Evolutionary conservation across 371 early-diverging fungal genomes (phyloP).

Genomic region (Gilbertella persicaria): DNA sequence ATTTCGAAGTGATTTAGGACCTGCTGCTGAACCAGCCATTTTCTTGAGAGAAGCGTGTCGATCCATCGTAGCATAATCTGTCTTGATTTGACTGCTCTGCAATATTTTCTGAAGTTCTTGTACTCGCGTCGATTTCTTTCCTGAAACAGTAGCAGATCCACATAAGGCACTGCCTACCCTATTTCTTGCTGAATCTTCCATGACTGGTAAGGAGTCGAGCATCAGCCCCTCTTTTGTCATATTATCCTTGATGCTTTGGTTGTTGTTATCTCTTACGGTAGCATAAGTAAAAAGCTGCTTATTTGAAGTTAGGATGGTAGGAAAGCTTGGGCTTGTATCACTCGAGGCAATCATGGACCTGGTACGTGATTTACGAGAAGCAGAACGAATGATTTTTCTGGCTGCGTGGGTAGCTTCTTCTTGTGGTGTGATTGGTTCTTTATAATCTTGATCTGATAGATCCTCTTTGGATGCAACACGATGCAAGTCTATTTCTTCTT

Average conservation of each 20-base stretch:
- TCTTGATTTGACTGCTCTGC: not conserved
- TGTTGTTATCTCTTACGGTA: slow-evolving; percentile 7
- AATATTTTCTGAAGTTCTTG: slow-evolving; percentile 3
- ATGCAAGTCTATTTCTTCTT: not conserved
- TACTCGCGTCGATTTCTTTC: slow-evolving; percentile 4
- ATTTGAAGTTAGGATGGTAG: slow-evolving; percentile 13
- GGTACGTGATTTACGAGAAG: slow-evolving; percentile 29
- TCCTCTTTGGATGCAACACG: not conserved
- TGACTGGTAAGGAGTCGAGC: not conserved
- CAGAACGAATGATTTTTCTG: slow-evolving; percentile 23
- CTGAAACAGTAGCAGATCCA: slow-evolving; percentile 22
- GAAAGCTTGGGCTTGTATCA: too few species aligned
- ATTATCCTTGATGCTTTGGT: slow-evolving; percentile 5
- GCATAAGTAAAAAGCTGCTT: slow-evolving; percentile 12
- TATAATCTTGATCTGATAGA: not conserved
- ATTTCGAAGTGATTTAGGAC: slow-evolving; percentile 8
- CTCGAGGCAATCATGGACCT: slow-evolving; percentile 24
- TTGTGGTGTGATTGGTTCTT: not conserved
- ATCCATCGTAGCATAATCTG: slow-evolving; percentile 11
- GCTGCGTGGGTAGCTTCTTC: slow-evolving; percentile 19
- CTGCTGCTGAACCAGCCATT: not conserved
- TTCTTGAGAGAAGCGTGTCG: not conserved
- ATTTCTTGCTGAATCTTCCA: not conserved
- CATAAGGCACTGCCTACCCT: slow-evolving; percentile 5
- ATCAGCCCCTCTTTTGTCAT: slow-evolving; percentile 4